Evolutionary conservation across 495 filamentous ascomycete genomes (phyloP), one percentile per base, ranked within the genome.

Genomic region (Aspergillus hancockii): DNA sequence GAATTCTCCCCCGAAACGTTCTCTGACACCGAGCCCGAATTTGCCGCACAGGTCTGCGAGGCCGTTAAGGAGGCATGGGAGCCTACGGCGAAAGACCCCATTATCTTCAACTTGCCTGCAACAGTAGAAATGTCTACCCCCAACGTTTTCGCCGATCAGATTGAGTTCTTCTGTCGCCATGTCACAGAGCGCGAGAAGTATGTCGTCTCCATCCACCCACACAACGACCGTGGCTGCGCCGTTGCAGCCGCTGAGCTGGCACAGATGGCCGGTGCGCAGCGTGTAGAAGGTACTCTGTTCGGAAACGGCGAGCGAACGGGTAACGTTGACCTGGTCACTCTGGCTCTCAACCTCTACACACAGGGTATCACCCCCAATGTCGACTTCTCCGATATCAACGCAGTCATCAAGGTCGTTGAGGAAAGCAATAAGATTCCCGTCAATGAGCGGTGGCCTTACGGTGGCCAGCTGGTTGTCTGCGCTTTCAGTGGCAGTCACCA

Each of bases 1-100:
- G 93, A 98, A 73, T 98, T 98, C 79, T 93, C 89, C 36, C 94
- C 94, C 14, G 94, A 98, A 80, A 95, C 90, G 13, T 98, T 98
- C 79, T 96, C 91, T 6, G 94, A 97, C 71, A 90, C 90, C 14
- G 84, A 89, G 61, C 87, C 89, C 12, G 92, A 93, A 25, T 97
- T 89, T 68, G 90, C 88, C 10, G 75, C 97, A 22, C 71, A 87
- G 65, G 85, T 98, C 32, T 98, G 94, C 70, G 90, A 97, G 71
- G 93, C 93, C 25, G 93, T 97, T 59, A 98, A 97, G 81, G 86
- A 79, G n/a, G 93, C 92, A 0, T 98, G 94, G 94, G 93, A 79
- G 54, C 93, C 94, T 7, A 84, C 86, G 0, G 87, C 76, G 19
- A 82, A 93, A 69, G 87, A 89, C 66, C 91, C 89, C 16, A 94